These are phyloP conservation scores for Fusarium sarcochroum DNA, from an alignment of 2,329 filamentous ascomycete species.

Conservation along the genomic window DNA sequence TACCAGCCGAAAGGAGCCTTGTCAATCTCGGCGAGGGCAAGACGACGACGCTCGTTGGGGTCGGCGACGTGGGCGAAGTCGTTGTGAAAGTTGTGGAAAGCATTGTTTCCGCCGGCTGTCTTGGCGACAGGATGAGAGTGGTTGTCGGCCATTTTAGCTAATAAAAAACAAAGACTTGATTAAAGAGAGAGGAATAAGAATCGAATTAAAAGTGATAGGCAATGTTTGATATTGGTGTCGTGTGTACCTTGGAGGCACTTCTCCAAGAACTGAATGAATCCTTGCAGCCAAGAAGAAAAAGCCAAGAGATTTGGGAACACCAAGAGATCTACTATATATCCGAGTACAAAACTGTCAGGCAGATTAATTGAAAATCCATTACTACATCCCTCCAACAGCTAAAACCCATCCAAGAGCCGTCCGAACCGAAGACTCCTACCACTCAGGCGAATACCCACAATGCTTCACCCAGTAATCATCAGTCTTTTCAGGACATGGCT, in stretches of 20 bases:
- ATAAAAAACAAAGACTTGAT: background rate
- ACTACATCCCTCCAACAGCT: background rate
- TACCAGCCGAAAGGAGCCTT: constrained; percentile 88
- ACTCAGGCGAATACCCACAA: constrained; percentile 4
- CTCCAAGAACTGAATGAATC: constrained; percentile 15
- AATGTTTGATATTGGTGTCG: constrained; percentile 10
- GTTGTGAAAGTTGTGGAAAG: constrained; percentile 84
- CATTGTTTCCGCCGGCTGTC: constrained; percentile 76
- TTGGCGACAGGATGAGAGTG: constrained; percentile 50
- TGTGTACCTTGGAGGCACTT: constrained; percentile 16
- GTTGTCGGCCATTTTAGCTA: constrained; percentile 33
- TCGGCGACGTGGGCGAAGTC: constrained; percentile 76
- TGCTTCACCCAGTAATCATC: constrained; percentile 16
- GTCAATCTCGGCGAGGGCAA: constrained; percentile 86
- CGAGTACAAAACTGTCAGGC: constrained; percentile 15
- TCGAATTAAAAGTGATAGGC: background rate
- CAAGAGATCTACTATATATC: constrained; percentile 13
- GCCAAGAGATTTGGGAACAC: constrained; percentile 17
- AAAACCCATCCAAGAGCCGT: constrained; percentile 19
- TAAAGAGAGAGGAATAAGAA: background rate
- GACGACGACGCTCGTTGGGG: constrained; percentile 82
- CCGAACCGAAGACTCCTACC: constrained; percentile 30
- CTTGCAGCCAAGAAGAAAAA: constrained; percentile 27
- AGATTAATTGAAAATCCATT: background rate
- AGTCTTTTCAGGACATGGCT: constrained; percentile 17